Evolutionary conservation across 2,329 filamentous ascomycete genomes (phyloP), one percentile per base, ranked within the genome.

Genomic region (Botrytis elliptica): DNA sequence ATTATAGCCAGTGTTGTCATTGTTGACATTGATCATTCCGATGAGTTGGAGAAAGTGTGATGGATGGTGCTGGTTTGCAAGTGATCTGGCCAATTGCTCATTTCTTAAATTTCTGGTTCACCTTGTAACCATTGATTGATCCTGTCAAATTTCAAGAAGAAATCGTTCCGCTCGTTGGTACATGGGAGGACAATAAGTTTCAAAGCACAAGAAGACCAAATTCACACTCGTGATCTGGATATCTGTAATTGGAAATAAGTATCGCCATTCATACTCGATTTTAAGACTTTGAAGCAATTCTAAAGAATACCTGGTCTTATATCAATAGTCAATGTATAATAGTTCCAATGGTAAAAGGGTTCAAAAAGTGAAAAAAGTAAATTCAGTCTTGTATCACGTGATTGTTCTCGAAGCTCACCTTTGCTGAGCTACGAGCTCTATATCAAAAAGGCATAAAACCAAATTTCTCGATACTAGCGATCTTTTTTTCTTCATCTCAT

Each of bases 1-100:
- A 67, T 67, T 49, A n/a, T 42, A n/a, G n/a, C n/a, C n/a, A 25
- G 29, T 49, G 29, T 66, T 66, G 44, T 66, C 36, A 33, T 52
- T 46, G 10, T 49, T n/a, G 44, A 38, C 10, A 52, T 9, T 14
- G 44, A 67, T 36, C 20, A 12, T 42, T 29, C 3, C 20, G 6
- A 38, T 49, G 44, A 49, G 44, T 66, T 36, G 29, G 44, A 52
- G 64, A 38, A 40, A 67, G 33, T 16, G 29, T n/a, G 33, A 67
- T 52, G 64, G 44, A n/a, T 66, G 22, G 22, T 66, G 44, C 44
- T 67, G 64, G 44, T 38, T 22, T 52, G 44, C 44, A 67, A 52
- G 22, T 52, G 64, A 52, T 67, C 14, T 52, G 29, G 44, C 44
- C 64, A 52, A n/a, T 52, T 6, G 18, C 25, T 67, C 33, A 52